phyloP scores from a whole-genome alignment of 2,329 filamentous ascomycete genomes.

The Sclerotinia spermophila region DNA sequence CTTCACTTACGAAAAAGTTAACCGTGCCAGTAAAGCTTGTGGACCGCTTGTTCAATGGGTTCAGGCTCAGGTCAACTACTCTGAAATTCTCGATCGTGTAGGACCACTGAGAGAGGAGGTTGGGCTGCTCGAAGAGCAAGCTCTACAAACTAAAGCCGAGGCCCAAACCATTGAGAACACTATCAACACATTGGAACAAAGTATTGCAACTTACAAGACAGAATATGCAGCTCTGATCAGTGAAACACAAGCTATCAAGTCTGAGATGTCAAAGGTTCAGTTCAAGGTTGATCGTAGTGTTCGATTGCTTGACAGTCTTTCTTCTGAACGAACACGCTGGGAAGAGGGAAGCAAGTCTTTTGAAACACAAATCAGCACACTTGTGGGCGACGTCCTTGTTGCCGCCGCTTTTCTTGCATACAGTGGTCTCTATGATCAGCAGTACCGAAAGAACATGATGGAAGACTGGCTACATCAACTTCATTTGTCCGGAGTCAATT shows the following conservation, averaged over 20 bases:
- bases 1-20: slow-evolving; percentile 94
- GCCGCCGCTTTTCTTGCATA: slow-evolving; percentile 98
- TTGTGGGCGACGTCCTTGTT: slow-evolving; percentile 91
- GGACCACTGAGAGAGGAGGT: slow-evolving; percentile 92
- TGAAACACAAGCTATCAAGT: slow-evolving; percentile 94
- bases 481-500: slow-evolving; percentile 85
- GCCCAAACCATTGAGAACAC: slow-evolving; percentile 88
- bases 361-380: slow-evolving; percentile 93
- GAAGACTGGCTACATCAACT: slow-evolving; percentile 97
- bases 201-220: slow-evolving; percentile 91
- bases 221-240: slow-evolving; percentile 96
- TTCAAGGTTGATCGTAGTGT: slow-evolving; percentile 98
- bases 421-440: slow-evolving; percentile 94
- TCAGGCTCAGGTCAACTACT: slow-evolving; percentile 92
- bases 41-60: slow-evolving; percentile 98
- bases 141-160: slow-evolving; percentile 87
- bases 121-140: slow-evolving; percentile 77
- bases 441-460: slow-evolving; percentile 95
- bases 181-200: slow-evolving; percentile 77
- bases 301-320: slow-evolving; percentile 87
- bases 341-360: slow-evolving; percentile 97
- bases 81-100: slow-evolving; percentile 92
- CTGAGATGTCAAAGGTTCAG: slow-evolving; percentile 92
- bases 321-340: slow-evolving; percentile 90
- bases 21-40: slow-evolving; percentile 93